Base-by-base conservation (phyloP, 2,329 filamentous ascomycete genomes). In the Fusarium compactum region DNA sequence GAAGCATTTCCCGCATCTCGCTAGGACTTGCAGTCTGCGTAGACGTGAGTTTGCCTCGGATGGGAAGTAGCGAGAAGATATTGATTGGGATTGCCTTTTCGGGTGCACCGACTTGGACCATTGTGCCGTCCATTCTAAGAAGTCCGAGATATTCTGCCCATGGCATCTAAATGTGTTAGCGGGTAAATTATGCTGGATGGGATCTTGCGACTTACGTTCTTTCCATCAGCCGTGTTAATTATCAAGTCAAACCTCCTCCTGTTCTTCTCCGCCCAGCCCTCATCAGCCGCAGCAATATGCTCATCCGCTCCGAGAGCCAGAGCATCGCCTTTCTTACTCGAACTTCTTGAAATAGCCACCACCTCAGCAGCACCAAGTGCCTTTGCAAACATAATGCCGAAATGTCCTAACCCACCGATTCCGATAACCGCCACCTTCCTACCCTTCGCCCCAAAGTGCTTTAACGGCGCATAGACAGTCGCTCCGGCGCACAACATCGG, bases 401-500 rank as follows among this genome's bases (percentile, higher is more conserved):
- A 88, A 78, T 93, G 90, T 0, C 90, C 90, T 2, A 92, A 75
- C 0, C 90, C 90, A 4, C 91, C 90, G 16, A 92, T 81, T 3
- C 90, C 90, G 25, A 92, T 81, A 46, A 92, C 87, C 0, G 89
- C 90, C 1, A 93, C 88, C 78, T 90, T 92, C 8, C 90, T 90
- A 0, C 89, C 89, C 0, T 58, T 63, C 4, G 61, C 67, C 3
- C 67, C 69, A 2, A 65, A 62, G 3, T 58, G 50, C 83, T 92
- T 89, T 3, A 97, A 85, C 1, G 93, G 93, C 50, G 87, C 91
- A 82, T 90, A 97, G 46, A 89, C 89, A 0, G 93, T 96, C 41
- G 95, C 84, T 61, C 93, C 93, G 14, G 92, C 93, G 78, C 93
- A 97, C 65, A 96, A 85, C 91, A 94, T 93, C 2, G 92, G 92